Percentiles rank a stretch among this genome's conserved stretches.
Conservation (phyloP, 2,329 filamentous ascomycete genomes). For the Coniochaeta prunicola region DNA sequence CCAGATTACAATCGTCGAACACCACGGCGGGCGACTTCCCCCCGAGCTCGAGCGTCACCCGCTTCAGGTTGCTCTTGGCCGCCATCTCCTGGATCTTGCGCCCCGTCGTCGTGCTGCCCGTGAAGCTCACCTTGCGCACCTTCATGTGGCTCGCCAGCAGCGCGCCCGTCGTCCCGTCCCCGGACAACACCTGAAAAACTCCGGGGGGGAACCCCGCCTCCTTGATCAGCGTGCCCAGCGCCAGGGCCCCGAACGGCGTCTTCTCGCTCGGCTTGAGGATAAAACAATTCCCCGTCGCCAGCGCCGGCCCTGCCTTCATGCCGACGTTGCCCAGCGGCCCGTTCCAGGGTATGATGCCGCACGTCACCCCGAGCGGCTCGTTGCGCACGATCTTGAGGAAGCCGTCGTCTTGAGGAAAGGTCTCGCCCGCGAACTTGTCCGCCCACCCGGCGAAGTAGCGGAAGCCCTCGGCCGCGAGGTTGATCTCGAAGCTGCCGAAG, state of each 20-base stretch:
- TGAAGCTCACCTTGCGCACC: constrained; percentile 61
- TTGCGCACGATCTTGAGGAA: constrained; percentile 31
- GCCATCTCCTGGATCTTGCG: constrained; percentile 56
- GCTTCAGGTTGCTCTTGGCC: constrained; percentile 54
- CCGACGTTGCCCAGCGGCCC: constrained; percentile 26
- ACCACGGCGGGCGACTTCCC: constrained; percentile 60
- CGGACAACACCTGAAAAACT: constrained; percentile 32
- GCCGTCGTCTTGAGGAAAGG: constrained; percentile 34
- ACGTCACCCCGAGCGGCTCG: constrained; percentile 24
- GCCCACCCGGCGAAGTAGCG: constrained; percentile 36
- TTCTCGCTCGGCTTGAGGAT: constrained; percentile 38
- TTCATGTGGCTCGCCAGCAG: constrained; percentile 13
- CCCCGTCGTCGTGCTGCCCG: constrained; percentile 60
- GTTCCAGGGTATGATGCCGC: constrained; percentile 32
- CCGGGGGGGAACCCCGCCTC: constrained; percentile 36
- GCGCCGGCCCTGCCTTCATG: constrained; percentile 32
- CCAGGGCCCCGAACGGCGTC: constrained; percentile 27
- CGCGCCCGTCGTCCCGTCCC: constrained; percentile 23
- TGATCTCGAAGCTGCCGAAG: constrained; percentile 49
- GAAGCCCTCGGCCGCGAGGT: constrained; percentile 49
- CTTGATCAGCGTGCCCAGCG: constrained; percentile 25
- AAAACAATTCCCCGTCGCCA: constrained; percentile 36
- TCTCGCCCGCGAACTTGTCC: constrained; percentile 29
- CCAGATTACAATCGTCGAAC: constrained; percentile 55
- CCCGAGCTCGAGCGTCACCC: constrained; percentile 64